Evolutionary conservation across 1,284 basidiomycete genomes (phyloP).

Genomic region (Vanrija pseudolonga): DNA sequence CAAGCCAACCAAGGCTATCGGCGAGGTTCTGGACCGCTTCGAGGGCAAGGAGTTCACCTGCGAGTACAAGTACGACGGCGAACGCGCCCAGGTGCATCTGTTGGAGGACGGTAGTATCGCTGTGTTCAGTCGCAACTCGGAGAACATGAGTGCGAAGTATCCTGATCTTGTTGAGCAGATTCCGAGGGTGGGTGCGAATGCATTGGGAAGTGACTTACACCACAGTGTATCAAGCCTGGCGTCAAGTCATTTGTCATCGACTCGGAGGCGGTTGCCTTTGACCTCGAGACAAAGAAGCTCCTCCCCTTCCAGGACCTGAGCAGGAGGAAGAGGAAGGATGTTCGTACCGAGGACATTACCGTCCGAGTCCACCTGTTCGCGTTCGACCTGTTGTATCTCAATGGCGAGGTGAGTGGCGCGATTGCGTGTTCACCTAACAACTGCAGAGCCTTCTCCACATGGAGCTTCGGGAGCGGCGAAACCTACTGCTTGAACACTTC

Average conservation of each 20-base stretch:
- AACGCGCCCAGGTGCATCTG: constrained; percentile 90
- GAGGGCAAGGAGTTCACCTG: constrained; percentile 95
- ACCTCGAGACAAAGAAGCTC: constrained; percentile 62
- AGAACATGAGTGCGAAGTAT: constrained; percentile 99
- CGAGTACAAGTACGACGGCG: constrained; percentile 99
- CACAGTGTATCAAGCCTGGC: constrained; percentile 73
- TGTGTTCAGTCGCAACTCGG: constrained; percentile 95
- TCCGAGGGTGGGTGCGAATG: constrained; percentile 58
- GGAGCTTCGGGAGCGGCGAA: constrained; percentile 61
- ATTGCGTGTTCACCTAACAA: constrained; percentile 1
- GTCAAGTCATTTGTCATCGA: constrained; percentile 79
- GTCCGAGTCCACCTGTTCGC: constrained; percentile 57
- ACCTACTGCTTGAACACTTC: constrained; percentile 76
- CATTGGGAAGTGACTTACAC: constrained; percentile 9
- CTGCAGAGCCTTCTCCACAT: constrained; percentile 44
- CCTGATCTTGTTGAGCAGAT: constrained; percentile 93
- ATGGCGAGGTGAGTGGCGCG: constrained; percentile 51
- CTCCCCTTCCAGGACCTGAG: constrained; percentile 83
- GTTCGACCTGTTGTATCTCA: constrained; percentile 58
- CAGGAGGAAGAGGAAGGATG: constrained; percentile 79
- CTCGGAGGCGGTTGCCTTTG: constrained; percentile 75
- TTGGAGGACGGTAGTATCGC: constrained; percentile 72
- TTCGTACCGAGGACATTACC: constrained; percentile 60
- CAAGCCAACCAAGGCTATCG: constrained; percentile 98
- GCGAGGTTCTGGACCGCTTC: constrained; percentile 96